phyloP scores from a whole-genome alignment of 306 rosid species.

The Dryas alaskensis region DNA sequence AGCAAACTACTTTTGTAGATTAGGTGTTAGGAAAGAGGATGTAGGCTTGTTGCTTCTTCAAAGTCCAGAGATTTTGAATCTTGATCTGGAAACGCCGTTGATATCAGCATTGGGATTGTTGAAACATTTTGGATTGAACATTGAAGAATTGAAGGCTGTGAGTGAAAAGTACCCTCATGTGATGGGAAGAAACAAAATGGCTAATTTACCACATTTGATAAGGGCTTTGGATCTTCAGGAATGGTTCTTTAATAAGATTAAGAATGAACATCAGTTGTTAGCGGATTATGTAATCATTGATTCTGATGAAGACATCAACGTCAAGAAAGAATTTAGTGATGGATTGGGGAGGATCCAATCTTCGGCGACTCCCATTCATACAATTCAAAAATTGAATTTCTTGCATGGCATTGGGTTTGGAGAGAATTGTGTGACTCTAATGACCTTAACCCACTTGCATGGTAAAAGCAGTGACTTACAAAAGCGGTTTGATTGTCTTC shows the following conservation, averaged over 20 bases:
- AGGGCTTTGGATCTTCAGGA: conserved; percentile 63
- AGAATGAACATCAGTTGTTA: conserved; percentile 47
- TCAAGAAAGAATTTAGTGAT: conserved; percentile 30
- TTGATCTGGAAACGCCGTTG: conserved; percentile 42
- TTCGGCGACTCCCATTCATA: conserved; percentile 41
- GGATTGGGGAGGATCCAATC: conserved; percentile 41
- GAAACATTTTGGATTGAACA: conserved; percentile 51
- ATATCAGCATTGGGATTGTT: conserved; percentile 55
- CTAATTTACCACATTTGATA: conserved; percentile 61
- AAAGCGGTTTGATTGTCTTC: conserved; percentile 60
- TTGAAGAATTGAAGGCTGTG: conserved; percentile 28
- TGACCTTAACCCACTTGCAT: conserved; percentile 44
- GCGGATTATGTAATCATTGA: conserved; percentile 33
- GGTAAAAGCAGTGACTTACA: conserved; percentile 48
- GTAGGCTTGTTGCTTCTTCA: conserved; percentile 51
- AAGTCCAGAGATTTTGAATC: conserved; percentile 45
- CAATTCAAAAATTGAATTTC: conserved; percentile 57
- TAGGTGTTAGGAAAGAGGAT: conserved; percentile 48
- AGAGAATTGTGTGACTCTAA: conserved; percentile 58
- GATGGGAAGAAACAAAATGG: conserved; percentile 60
- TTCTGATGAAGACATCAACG: conserved; percentile 39
- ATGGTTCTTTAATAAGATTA: conserved; percentile 62
- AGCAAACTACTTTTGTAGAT: conserved; percentile 49
- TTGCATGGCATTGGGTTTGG: conserved; percentile 74
- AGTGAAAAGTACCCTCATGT: conserved; percentile 40